phyloP scores from a whole-genome alignment of 169 alveolate genomes.

The Cryptosporidium parvum region DNA sequence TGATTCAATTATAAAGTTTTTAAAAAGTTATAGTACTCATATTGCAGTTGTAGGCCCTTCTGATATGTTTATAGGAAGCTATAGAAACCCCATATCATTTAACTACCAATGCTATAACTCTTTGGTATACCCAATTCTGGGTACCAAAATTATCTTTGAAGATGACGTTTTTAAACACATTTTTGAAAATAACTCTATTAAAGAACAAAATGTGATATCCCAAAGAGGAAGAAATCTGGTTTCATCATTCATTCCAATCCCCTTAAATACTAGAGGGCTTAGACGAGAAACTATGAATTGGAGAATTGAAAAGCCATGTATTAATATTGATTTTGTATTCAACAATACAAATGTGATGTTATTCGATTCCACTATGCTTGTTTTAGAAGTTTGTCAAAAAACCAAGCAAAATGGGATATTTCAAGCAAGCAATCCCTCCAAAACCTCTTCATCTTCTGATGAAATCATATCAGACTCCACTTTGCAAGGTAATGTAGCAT shows the following conservation, averaged over 20 bases:
- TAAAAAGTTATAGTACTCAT: constrained; percentile 3
- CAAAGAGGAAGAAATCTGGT: constrained; percentile 25
- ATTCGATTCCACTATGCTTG: constrained; percentile 29
- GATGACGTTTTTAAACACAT: constrained; percentile 1
- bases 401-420: neutral
- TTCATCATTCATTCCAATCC: constrained; percentile 51
- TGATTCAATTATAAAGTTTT: neutral
- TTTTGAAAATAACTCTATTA: neutral
- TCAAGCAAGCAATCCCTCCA: neutral
- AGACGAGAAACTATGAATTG: constrained; percentile 30
- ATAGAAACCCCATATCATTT: constrained; percentile 56
- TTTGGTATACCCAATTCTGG: constrained; percentile 38
- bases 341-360: constrained; percentile 54
- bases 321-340: constrained; percentile 49
- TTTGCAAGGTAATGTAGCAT: constrained; percentile 33
- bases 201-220: neutral
- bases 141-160: constrained; percentile 5
- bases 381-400: constrained; percentile 23
- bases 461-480: constrained; percentile 47
- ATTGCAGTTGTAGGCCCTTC: constrained; percentile 31
- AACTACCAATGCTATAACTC: constrained; percentile 55
- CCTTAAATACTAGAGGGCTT: constrained; percentile 50
- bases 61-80: constrained; percentile 58
- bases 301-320: constrained; percentile 51
- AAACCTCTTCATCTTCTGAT: constrained; percentile 42